phyloP scores from a whole-genome alignment of 1,139 yeast species.

The Meyerozyma elateridarum region DNA sequence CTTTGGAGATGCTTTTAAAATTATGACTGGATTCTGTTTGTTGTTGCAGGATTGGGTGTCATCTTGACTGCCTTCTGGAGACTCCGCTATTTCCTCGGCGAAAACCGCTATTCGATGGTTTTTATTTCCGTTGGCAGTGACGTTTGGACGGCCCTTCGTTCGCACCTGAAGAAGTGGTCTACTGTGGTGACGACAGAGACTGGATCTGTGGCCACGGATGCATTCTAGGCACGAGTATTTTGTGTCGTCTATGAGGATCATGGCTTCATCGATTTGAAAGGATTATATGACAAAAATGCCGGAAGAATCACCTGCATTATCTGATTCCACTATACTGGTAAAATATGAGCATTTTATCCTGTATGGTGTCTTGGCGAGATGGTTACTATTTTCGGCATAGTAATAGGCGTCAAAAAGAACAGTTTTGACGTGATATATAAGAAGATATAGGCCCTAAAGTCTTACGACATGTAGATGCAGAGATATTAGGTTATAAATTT shows the following conservation, averaged over 20 bases:
- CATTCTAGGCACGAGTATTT: slow-evolving; percentile 91
- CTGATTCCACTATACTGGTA: not conserved
- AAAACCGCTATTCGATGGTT: slow-evolving; percentile 55
- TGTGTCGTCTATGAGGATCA: slow-evolving; percentile 82
- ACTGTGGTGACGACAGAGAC: slow-evolving; percentile 76
- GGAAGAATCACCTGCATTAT: too few relatives aligned
- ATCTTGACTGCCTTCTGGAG: slow-evolving; percentile 5
- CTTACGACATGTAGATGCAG: too few relatives aligned
- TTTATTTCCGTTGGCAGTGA: slow-evolving; percentile 42
- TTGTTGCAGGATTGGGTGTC: slow-evolving; percentile 8
- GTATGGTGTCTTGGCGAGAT: too few relatives aligned
- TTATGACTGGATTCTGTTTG: slow-evolving; percentile 30
- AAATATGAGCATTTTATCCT: slow-evolving; percentile 3
- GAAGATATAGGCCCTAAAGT: too few relatives aligned
- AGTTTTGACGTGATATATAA: too few relatives aligned
- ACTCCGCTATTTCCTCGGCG: slow-evolving; percentile 41
- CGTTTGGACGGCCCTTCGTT: slow-evolving; percentile 76
- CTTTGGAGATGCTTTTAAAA: slow-evolving; percentile 44
- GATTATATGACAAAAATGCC: not conserved
- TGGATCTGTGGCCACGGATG: slow-evolving; percentile 88
- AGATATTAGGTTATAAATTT: too few relatives aligned
- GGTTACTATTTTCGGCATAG: too few relatives aligned
- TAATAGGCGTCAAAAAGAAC: too few relatives aligned
- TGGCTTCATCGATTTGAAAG: slow-evolving; percentile 17
- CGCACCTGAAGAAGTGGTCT: slow-evolving; percentile 84